Evolutionary conservation across 805 yeast species (phyloP).

Genomic region (Spathaspora girioi): DNA sequence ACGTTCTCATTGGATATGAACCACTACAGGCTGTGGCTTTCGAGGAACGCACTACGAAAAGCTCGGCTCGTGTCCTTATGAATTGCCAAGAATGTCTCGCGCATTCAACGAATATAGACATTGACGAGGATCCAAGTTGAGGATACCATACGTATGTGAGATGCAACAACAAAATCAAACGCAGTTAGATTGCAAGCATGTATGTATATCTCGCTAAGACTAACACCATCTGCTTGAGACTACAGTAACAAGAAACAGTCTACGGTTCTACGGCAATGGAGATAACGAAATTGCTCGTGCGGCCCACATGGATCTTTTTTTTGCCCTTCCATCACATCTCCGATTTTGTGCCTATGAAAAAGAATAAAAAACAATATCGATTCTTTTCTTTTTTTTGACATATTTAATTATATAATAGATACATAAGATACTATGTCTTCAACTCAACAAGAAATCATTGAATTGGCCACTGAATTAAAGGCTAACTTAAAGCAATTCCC

Average conservation of each 20-base stretch:
- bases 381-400: slow-evolving; percentile 6
- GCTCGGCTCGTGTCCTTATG: no score
- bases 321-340: not conserved
- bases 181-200: no score
- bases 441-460: slow-evolving; percentile 18
- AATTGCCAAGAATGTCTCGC: no score
- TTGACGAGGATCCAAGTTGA: no score
- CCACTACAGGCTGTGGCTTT: no score
- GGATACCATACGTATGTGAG: no score
- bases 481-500: slow-evolving; percentile 64
- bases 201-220: no score
- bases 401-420: not conserved
- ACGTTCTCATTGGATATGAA: no score
- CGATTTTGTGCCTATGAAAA: not conserved
- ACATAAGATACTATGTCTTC: slow-evolving; percentile 3
- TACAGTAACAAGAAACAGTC: not conserved
- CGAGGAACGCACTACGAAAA: no score
- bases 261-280: not conserved
- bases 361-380: not conserved
- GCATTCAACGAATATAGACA: no score
- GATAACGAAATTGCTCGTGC: not conserved
- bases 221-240: no score
- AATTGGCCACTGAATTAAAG: slow-evolving; percentile 35
- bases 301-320: not conserved
- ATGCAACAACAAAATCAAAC: no score